Evolutionary conservation across 805 yeast genomes (phyloP).

Genomic region (Wickerhamiella alocasiicola): DNA sequence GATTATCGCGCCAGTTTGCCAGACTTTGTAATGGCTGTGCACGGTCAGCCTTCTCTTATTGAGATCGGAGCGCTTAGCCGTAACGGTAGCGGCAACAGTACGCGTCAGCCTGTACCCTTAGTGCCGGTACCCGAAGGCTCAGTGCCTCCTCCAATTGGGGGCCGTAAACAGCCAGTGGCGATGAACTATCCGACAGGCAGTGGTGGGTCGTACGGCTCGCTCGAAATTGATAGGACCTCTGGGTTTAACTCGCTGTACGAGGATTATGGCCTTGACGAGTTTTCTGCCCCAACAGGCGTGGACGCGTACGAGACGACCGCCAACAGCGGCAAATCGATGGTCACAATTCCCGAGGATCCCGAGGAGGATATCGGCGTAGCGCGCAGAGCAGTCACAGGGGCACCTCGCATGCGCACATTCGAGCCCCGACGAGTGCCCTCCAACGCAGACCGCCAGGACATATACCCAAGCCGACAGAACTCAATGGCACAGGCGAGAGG

Average conservation of each 20-base stretch:
- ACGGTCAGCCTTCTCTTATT: slow-evolving; percentile 64
- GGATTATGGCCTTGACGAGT: slow-evolving; percentile 5
- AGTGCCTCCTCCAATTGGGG: neutral
- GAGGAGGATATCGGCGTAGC: slow-evolving; percentile 7
- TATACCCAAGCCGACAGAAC: slow-evolving; percentile 9
- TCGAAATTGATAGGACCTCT: neutral
- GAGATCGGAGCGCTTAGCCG: slow-evolving; percentile 26
- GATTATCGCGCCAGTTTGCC: slow-evolving; percentile 35
- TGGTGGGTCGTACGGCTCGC: neutral
- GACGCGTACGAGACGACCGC: slow-evolving; percentile 13
- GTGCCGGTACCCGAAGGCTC: neutral
- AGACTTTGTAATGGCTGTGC: slow-evolving; percentile 48
- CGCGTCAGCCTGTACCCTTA: neutral
- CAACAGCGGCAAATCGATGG: slow-evolving; percentile 13
- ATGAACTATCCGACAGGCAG: neutral
- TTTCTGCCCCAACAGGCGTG: slow-evolving; percentile 2
- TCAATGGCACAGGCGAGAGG: slow-evolving; percentile 7
- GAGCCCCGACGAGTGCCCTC: neutral
- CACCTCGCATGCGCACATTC: slow-evolving; percentile 3
- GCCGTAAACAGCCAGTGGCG: neutral
- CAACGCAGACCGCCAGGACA: neutral
- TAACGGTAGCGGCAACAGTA: neutral
- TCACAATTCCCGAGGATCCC: slow-evolving; percentile 13
- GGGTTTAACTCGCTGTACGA: slow-evolving; percentile 1
- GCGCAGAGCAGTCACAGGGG: slow-evolving; percentile 3